Evolutionary conservation across 129 eudicot genomes (phyloP).

Genomic region (Flaveria linearis): DNA sequence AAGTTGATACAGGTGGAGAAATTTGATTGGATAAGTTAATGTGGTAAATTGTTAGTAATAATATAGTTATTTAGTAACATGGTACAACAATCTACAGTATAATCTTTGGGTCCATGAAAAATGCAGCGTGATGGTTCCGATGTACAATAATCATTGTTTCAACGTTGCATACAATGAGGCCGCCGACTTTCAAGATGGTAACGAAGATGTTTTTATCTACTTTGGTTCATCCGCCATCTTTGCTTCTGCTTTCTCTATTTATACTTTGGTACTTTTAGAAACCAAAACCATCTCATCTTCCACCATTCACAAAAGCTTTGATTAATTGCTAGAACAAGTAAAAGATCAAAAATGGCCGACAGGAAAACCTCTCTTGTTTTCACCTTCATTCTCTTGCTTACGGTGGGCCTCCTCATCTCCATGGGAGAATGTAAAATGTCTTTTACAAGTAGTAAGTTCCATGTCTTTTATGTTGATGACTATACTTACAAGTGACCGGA

Average conservation of each 20-base stretch:
- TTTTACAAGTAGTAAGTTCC: slow-evolving; percentile 18
- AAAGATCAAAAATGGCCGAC: slow-evolving; percentile 34
- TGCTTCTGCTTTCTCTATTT: slow-evolving; percentile 12
- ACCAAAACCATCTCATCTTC: not conserved
- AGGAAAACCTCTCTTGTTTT: slow-evolving; percentile 11
- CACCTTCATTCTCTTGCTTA: slow-evolving; percentile 23
- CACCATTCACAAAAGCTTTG: not conserved
- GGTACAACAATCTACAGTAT: too few relatives aligned
- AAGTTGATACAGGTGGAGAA: too few relatives aligned
- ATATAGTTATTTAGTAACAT: too few relatives aligned
- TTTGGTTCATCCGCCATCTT: not conserved
- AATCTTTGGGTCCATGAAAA: too few relatives aligned
- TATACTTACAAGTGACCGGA: too few relatives aligned
- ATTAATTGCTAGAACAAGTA: not conserved
- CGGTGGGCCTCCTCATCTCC: slow-evolving; percentile 27
- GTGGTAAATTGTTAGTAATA: too few relatives aligned
- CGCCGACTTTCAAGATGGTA: not conserved
- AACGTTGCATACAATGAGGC: slow-evolving; percentile 25
- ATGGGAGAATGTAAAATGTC: slow-evolving; percentile 32
- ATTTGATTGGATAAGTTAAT: too few relatives aligned
- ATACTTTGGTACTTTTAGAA: slow-evolving; percentile 12
- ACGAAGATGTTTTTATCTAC: not conserved
- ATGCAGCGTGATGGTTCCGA: too few relatives aligned
- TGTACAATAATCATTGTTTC: slow-evolving; percentile 21
- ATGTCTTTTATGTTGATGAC: not conserved